Evolutionary conservation across 2,329 filamentous ascomycete genomes (phyloP), one percentile per base, ranked within the genome.

Genomic region (Penicillium sp.): DNA sequence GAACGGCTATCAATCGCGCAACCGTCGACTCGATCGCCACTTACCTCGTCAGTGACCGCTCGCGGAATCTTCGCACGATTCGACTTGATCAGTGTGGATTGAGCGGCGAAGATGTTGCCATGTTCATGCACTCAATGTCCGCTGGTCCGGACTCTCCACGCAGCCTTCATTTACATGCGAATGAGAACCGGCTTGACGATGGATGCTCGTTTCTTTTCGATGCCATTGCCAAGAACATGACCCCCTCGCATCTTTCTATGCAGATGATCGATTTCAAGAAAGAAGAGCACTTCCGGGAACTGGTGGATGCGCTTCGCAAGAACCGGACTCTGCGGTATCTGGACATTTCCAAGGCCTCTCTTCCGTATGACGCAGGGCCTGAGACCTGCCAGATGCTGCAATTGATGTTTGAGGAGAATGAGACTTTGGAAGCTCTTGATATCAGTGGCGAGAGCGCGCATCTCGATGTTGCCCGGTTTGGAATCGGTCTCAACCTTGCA

Each of bases 371-470:
- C 62, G 84, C 84, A 3, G 80, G 81, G 7, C 78, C 81, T 8
- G 82, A 86, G 49, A 88, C 84, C 0, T 87, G 83, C 59, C 78
- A 79, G 51, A 78, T 81, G 12, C 66, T 88, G 47, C 79, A 82
- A 53, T 66, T 75, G 43, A 78, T 88, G 69, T 84, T 88, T 58
- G 80, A 82, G 29, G 78, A 84, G 45, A 88, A 88, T 53, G 74
- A 75, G n/a, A 82, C 81, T 0, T 70, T 88, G 2, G 76, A 83
- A 57, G 82, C 83, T 63, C 70, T 88, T 10, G 82, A 88, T 63
- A 83, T 88, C 39, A 87, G 84, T 24, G 85, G 85, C 7, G 85
- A 88, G 59, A 82, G 84, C 56, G 84, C 85, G 5, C 80, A 86
- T 58, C 67, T 88, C n/a, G 85, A 88, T 60, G 82, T 82, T 3